Conservation (phyloP, 2,329 filamentous ascomycete species). For the Sphaerulina vaccinii region DNA sequence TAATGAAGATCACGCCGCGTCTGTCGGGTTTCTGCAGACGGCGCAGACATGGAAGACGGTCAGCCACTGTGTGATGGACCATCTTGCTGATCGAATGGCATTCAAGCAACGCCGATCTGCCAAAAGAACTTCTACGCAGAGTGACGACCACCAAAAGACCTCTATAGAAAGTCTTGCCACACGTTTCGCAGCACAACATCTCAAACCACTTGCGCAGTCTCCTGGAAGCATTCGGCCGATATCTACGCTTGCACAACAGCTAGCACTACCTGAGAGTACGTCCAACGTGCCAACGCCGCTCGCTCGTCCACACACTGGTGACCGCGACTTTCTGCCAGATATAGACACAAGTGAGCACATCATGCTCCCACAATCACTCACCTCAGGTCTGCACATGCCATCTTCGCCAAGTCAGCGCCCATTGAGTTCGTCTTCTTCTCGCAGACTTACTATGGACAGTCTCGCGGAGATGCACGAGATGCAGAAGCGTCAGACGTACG, state of each 20-base stretch:
- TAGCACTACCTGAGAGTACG: slow-evolving; percentile 42
- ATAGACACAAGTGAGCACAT: slow-evolving; percentile 28
- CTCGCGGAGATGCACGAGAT: slow-evolving; percentile 29
- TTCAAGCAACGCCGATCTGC: slow-evolving; percentile 15
- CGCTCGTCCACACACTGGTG: slow-evolving; percentile 40
- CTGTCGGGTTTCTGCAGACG: slow-evolving; percentile 46
- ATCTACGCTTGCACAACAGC: slow-evolving; percentile 27
- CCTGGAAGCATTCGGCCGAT: slow-evolving; percentile 24
- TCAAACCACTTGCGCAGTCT: slow-evolving; percentile 23
- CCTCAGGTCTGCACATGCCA: slow-evolving; percentile 13
- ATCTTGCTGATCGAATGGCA: slow-evolving; percentile 42
- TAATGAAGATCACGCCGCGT: slow-evolving; percentile 16
- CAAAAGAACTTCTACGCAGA: slow-evolving; percentile 7
- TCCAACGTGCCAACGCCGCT: slow-evolving; percentile 57
- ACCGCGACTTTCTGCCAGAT: slow-evolving; percentile 37
- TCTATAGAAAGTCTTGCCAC: slow-evolving; percentile 23
- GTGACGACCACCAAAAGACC: slow-evolving; percentile 4
- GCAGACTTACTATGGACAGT: slow-evolving; percentile 26
- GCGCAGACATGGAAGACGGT: slow-evolving; percentile 61
- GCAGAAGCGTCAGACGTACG: slow-evolving; percentile 22
- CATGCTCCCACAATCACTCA: slow-evolving; percentile 30
- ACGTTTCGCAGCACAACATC: slow-evolving; percentile 19
- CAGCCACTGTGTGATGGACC: slow-evolving; percentile 51
- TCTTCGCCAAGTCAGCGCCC: slow-evolving; percentile 1
- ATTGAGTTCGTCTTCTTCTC: slow-evolving; percentile 1